phyloP scores from a whole-genome alignment of 1,139 yeast genomes.

The Yamadazyma triangularis region DNA sequence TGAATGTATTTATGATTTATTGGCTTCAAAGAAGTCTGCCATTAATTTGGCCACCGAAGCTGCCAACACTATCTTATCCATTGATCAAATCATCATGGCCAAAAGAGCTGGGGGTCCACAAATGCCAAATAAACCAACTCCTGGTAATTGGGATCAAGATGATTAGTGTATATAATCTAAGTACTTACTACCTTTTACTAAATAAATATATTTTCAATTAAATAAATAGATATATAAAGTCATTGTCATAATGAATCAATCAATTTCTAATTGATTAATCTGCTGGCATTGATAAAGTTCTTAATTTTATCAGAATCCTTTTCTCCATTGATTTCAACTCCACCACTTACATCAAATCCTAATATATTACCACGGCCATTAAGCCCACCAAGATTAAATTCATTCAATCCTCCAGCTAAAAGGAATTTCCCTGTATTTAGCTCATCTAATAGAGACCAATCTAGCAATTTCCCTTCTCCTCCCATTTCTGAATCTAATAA shows the following conservation, averaged over 20 bases:
- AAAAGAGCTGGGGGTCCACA: slow-evolving; percentile 97
- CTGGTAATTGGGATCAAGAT: slow-evolving; percentile 90
- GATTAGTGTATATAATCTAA: slow-evolving; percentile 39
- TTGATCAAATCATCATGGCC: slow-evolving; percentile 90
- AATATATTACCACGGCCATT: slow-evolving; percentile 44
- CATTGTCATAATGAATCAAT: no score
- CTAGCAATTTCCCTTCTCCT: slow-evolving; percentile 78
- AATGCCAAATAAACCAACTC: slow-evolving; percentile 81
- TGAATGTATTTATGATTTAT: slow-evolving; percentile 72
- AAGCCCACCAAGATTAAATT: slow-evolving; percentile 64
- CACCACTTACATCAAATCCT: slow-evolving; percentile 95
- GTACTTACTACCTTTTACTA: no score
- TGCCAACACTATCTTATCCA: slow-evolving; percentile 82
- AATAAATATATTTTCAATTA: no score
- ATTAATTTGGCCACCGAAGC: slow-evolving; percentile 95
- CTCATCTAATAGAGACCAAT: slow-evolving; percentile 52
- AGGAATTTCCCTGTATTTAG: slow-evolving; percentile 45
- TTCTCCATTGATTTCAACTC: slow-evolving; percentile 69
- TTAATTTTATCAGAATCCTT: slow-evolving; percentile 65
- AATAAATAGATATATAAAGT: no score
- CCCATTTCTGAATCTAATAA: slow-evolving; percentile 86
- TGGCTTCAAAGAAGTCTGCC: slow-evolving; percentile 79
- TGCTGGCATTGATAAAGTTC: slow-evolving; percentile 51
- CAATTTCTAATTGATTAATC: slow-evolving; percentile 7
- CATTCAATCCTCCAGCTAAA: slow-evolving; percentile 86